Base-by-base conservation (phyloP, 371 early-diverging fungal genomes). In the Mucor ambiguus region DNA sequence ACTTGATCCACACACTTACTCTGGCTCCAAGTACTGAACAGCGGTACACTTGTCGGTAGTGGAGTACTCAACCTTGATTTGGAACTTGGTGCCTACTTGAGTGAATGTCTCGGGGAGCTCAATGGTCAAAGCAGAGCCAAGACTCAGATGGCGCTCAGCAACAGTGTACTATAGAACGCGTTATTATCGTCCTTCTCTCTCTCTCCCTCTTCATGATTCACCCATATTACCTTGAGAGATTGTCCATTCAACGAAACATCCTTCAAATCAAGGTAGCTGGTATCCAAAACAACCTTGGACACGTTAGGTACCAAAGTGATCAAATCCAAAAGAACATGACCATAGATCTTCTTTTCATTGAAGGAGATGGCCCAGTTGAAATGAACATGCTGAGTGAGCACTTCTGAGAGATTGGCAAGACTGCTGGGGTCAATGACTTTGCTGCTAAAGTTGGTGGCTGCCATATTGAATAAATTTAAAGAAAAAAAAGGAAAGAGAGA, bases 21-120 rank as follows among this genome's bases (percentile, higher is more conserved):
- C 89, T 16, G 96, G 95, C 49, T 90, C 89, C 74, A 98, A 84
- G 80, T 93, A 98, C 83, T 97, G 98, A 48, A 92, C 80, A 66
- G 97, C 97, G 22, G 92, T 90, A 74, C 94, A 89, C 65, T 90
- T 81, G 18, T 82, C 77, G 2, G 95, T 93, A 44, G 98, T 97
- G 29, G 88, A 75, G 71, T 97, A 98, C 20, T 77, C 82, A 58
- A 98, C 82, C 46, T 78, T 72, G 60, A 94, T 55, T 62, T 82
- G 77, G 59, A 89, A 73, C 44, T 74, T 68, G 22, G 79, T 80
- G 35, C 80, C 80, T 62, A 73, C 73, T 9, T 60, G 54, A 37
- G 60, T 65, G 28, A 86, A 71, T 20, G 78, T 38, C 64, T 75
- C 65, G n/a, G 82, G 81, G 18, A 95, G 78, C 18, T 76, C 64